Percentiles rank a stretch among this genome's conserved stretches.
phyloP scores from a whole-genome alignment of 2,329 filamentous ascomycete genomes.

The Sordariomycetes sp. region DNA sequence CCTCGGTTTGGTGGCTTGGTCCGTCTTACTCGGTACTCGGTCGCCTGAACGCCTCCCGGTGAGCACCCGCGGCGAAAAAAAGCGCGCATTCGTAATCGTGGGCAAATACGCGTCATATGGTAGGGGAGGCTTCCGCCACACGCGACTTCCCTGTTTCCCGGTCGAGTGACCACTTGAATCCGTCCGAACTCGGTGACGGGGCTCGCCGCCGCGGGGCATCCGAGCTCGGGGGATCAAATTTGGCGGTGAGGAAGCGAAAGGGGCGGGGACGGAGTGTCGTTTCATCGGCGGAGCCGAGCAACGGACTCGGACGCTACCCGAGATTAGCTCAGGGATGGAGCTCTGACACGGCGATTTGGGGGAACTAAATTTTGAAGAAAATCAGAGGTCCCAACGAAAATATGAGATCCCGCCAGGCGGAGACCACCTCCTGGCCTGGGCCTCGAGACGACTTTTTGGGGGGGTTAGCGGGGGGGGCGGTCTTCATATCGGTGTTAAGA shows the following conservation, averaged over 20 bases:
- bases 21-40: not conserved
- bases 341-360: not conserved
- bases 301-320: no score
- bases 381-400: not conserved
- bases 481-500: not conserved
- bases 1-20: not conserved
- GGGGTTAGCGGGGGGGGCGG: not conserved
- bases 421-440: not conserved
- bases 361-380: no score
- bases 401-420: not conserved
- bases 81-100: not conserved
- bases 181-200: no score
- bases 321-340: no score
- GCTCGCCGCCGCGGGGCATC: no score
- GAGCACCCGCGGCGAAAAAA: not conserved
- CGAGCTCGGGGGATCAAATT: not conserved
- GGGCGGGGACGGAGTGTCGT: no score
- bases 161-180: no score
- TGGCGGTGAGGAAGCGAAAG: not conserved
- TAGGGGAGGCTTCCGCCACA: not conserved
- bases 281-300: no score
- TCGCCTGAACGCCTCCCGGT: not conserved
- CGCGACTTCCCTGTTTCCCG: no score
- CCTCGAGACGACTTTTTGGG: not conserved
- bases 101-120: not conserved